These are phyloP conservation scores for Zangia roseola DNA, from an alignment of 768 basidiomycete species.

Conservation along the genomic window DNA sequence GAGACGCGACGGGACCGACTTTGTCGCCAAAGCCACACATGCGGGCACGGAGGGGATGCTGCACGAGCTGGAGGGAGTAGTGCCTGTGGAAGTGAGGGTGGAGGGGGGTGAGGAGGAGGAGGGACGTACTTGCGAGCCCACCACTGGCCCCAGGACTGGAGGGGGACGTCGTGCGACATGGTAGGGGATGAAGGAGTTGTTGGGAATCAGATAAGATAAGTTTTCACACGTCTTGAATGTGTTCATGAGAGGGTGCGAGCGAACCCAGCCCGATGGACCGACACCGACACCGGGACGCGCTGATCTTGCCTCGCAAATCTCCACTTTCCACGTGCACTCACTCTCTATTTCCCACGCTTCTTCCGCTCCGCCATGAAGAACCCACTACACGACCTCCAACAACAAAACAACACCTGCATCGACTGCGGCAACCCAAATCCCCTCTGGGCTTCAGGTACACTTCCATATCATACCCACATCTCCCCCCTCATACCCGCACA, in stretches of 20 bases:
- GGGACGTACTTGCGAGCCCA: constrained; percentile 54
- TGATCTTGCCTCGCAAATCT: too few relatives aligned
- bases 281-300: too few relatives aligned
- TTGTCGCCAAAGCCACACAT: constrained; percentile 99
- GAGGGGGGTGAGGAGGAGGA: not conserved
- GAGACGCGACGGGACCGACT: constrained; percentile 44
- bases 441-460: constrained; percentile 94
- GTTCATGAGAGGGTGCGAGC: too few relatives aligned
- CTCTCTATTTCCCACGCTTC: constrained; percentile 9
- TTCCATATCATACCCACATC: not conserved
- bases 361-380: constrained; percentile 41
- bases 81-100: constrained; percentile 43
- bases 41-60: constrained; percentile 85
- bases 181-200: constrained; percentile 2
- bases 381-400: constrained; percentile 73
- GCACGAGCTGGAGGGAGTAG: constrained; percentile 82
- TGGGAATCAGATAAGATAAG: constrained; percentile 36
- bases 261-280: too few relatives aligned
- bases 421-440: constrained; percentile 91
- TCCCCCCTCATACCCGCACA: constrained; percentile 3
- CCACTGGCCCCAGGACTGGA: constrained; percentile 75
- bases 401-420: constrained; percentile 69
- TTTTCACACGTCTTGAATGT: constrained; percentile 17
- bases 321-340: too few relatives aligned
- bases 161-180: constrained; percentile 68